These are phyloP conservation scores for Eucalyptus virginea DNA, from an alignment of 345 rosid genomes.

Conservation along the genomic window DNA sequence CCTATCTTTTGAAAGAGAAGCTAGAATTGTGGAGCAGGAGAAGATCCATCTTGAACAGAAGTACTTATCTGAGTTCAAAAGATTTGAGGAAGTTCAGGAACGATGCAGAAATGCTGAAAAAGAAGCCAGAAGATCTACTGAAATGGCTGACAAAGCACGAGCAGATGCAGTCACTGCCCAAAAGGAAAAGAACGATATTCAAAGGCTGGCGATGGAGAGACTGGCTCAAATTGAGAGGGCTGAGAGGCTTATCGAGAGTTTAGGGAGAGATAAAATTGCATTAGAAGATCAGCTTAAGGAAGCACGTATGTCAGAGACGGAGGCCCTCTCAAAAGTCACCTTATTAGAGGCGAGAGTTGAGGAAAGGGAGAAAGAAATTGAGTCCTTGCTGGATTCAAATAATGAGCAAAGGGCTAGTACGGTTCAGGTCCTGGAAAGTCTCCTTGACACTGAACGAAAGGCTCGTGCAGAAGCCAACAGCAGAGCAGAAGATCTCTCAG, in stretches of 20 bases:
- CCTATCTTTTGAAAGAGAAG: slow-evolving; percentile 64
- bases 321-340: slow-evolving; percentile 60
- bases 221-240: slow-evolving; percentile 76
- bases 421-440: slow-evolving; percentile 71
- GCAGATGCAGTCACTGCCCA: slow-evolving; percentile 75
- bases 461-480: slow-evolving; percentile 63
- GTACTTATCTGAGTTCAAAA: slow-evolving; percentile 66
- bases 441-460: slow-evolving; percentile 72
- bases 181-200: slow-evolving; percentile 70
- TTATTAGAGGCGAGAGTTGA: slow-evolving; percentile 79
- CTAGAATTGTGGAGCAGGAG: slow-evolving; percentile 79
- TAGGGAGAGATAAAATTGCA: slow-evolving; percentile 67
- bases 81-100: slow-evolving; percentile 78
- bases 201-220: slow-evolving; percentile 87
- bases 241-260: slow-evolving; percentile 62
- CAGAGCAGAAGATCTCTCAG: slow-evolving; percentile 81
- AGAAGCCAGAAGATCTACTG: slow-evolving; percentile 86
- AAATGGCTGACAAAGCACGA: slow-evolving; percentile 80
- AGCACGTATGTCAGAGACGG: slow-evolving; percentile 52
- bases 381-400: slow-evolving; percentile 52
- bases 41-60: slow-evolving; percentile 72
- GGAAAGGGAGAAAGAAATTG: slow-evolving; percentile 93
- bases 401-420: slow-evolving; percentile 74
- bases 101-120: slow-evolving; percentile 77
- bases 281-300: slow-evolving; percentile 49